phyloP scores from a whole-genome alignment of 768 basidiomycete genomes.

The Boletus sp. region DNA sequence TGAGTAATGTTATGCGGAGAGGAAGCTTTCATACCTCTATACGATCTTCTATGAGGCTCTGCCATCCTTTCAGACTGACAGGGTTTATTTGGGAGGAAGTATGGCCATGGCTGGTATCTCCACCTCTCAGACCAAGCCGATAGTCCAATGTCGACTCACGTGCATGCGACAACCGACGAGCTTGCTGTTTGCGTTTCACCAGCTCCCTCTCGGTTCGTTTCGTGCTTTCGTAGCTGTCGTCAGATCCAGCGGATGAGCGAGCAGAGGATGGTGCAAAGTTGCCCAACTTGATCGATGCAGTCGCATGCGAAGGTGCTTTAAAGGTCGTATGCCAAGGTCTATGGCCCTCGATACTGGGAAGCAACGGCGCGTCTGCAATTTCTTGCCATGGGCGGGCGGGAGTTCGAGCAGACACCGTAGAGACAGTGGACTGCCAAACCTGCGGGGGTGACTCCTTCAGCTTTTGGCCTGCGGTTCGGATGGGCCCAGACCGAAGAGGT shows the following conservation, averaged over 20 bases:
- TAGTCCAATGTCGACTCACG: constrained; percentile 78
- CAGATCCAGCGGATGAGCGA: constrained; percentile 10
- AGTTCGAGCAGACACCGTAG: background rate
- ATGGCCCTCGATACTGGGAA: constrained; percentile 56
- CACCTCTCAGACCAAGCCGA: constrained; percentile 53
- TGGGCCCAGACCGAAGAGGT: constrained; percentile 62
- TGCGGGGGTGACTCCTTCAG: constrained; percentile 49
- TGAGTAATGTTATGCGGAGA: background rate
- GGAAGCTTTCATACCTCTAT: constrained; percentile 59
- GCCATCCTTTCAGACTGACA: constrained; percentile 70
- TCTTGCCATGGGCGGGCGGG: constrained; percentile 5
- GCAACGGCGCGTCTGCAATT: constrained; percentile 45
- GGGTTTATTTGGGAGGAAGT: constrained; percentile 46
- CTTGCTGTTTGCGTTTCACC: constrained; percentile 50
- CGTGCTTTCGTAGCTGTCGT: constrained; percentile 37
- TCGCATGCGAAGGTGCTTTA: constrained; percentile 55
- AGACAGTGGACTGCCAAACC: constrained; percentile 24
- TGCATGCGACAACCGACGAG: constrained; percentile 58
- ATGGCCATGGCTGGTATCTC: background rate
- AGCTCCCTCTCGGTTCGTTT: constrained; percentile 47
- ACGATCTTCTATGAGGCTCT: constrained; percentile 69
- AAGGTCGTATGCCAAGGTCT: constrained; percentile 72
- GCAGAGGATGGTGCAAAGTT: constrained; percentile 35
- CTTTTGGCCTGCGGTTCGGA: constrained; percentile 65
- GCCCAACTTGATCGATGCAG: constrained; percentile 53